Evolutionary conservation across 2,329 filamentous ascomycete genomes (phyloP), one percentile per base, ranked within the genome.

Genomic region (Xylariaceae sp.): DNA sequence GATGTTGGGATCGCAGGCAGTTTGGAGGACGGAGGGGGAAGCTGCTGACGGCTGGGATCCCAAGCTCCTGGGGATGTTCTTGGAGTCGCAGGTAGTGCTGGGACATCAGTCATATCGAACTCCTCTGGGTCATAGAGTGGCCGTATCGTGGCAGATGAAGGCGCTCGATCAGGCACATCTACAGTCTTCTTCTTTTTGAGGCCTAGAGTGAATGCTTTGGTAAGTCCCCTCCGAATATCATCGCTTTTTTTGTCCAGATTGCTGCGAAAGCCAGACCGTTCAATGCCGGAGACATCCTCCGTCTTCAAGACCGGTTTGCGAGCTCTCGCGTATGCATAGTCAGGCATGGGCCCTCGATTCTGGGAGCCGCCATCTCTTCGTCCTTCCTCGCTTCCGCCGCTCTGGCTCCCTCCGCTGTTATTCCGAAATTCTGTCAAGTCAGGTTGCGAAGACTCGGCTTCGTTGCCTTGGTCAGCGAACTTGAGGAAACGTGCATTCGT

Each of bases 201-300:
- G 11, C 74, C 71, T 53, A 81, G 80, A 0, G 70, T 66, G 54
- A 81, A 80, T 0, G 75, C 76, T 50, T 79, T 80, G 11, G 73
- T 75, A 2, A 82, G 63, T 0, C 77, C 77, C 42, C 74, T 75
- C 35, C 78, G 69, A 17, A 81, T 73, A 19, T 70, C 72, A n/a
- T 80, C 76, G 56, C 78, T 82, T 58, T 71, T 78, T 64, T 76
- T 78, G 55, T 82, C 79, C 42, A 82, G 66, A 18, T 70, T 71
- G 40, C 67, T 75, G 41, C 79, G 69, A 43, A 82, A 67, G 0
- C 75, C 75, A 2, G 77, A 81, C 56, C 76, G 77, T 57, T 81
- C 78, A 44, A 82, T 80, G 6, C 73, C 75, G 1, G 75, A 76
- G 1, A 76, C 70, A 39, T 80, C 76, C 27, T 78, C 75, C 0